A percentile compares a stretch with the other conserved stretches of the same genome.
Conservation (phyloP, 129 eudicot genomes). For the sunflower (Helianthus annuus) region DNA sequence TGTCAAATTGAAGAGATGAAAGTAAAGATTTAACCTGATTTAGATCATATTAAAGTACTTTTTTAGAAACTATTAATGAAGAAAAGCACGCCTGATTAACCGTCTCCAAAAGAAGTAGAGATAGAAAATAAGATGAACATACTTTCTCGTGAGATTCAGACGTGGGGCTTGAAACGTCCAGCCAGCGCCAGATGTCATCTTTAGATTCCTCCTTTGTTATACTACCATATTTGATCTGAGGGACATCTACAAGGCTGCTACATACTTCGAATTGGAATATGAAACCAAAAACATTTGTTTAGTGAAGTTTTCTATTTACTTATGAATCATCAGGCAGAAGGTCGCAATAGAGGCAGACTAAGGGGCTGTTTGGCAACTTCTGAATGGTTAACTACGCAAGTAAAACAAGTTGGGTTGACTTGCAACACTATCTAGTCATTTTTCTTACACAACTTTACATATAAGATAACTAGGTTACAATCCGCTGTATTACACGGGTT, state of each 20-base stretch:
- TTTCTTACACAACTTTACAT: background rate
- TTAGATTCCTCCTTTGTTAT: constrained; percentile 43
- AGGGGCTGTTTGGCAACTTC: too few species aligned
- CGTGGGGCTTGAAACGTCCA: constrained; percentile 64
- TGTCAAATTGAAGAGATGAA: constrained; percentile 57
- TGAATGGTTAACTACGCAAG: background rate
- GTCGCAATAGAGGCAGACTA: background rate
- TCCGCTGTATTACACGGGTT: too few species aligned
- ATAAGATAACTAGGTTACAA: background rate
- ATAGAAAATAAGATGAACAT: constrained; percentile 10
- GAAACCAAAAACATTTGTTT: constrained; percentile 1
- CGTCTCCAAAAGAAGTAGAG: constrained; percentile 6
- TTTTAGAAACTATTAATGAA: background rate
- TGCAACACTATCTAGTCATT: background rate
- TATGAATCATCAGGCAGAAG: background rate
- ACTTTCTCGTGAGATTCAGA: constrained; percentile 72
- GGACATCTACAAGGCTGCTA: constrained; percentile 88
- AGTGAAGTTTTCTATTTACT: background rate
- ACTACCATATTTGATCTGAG: constrained; percentile 74
- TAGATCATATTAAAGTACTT: constrained; percentile 26
- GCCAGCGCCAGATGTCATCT: constrained; percentile 73
- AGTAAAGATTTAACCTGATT: constrained; percentile 67
- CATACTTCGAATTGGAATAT: constrained; percentile 47
- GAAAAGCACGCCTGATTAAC: constrained; percentile 1
- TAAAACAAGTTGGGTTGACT: constrained; percentile 6